A percentile compares a stretch with the other conserved stretches of the same genome.
Conservation (phyloP, 1,139 yeast genomes). For the Lodderomyces orthopsilosis region DNA sequence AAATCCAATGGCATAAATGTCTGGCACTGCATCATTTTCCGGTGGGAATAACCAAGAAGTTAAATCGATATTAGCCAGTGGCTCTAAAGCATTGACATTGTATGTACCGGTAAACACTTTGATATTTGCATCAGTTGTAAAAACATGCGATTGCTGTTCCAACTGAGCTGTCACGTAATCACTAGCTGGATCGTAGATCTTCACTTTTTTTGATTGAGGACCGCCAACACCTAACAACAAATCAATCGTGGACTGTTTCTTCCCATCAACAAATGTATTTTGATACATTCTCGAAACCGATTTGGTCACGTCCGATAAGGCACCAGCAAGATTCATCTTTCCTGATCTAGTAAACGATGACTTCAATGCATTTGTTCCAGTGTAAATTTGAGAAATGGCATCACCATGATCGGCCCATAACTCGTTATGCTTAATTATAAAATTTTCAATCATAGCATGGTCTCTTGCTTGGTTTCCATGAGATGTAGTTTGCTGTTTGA, state of each 20-base stretch:
- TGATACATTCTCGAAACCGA: slow-evolving; percentile 94
- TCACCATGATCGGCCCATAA: slow-evolving; percentile 99
- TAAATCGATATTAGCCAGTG: slow-evolving; percentile 52
- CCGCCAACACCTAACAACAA: slow-evolving; percentile 73
- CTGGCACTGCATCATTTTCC: slow-evolving; percentile 50
- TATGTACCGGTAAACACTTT: slow-evolving; percentile 79
- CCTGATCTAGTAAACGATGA: slow-evolving; percentile 93
- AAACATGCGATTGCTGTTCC: slow-evolving; percentile 48
- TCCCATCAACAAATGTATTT: slow-evolving; percentile 91
- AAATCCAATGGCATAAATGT: slow-evolving; percentile 80
- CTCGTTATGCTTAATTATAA: slow-evolving; percentile 67
- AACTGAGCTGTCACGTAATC: slow-evolving; percentile 73
- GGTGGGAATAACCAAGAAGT: slow-evolving; percentile 81
- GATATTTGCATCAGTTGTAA: slow-evolving; percentile 59
- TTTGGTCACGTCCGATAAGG: slow-evolving; percentile 92
- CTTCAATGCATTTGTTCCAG: slow-evolving; percentile 95
- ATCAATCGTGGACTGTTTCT: slow-evolving; percentile 85
- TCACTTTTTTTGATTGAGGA: slow-evolving; percentile 66
- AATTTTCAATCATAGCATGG: slow-evolving; percentile 36
- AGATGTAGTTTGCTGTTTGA: slow-evolving; percentile 44
- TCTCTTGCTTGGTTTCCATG: slow-evolving; percentile 21
- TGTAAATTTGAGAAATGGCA: slow-evolving; percentile 91
- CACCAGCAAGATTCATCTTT: slow-evolving; percentile 95
- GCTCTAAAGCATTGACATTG: slow-evolving; percentile 78
- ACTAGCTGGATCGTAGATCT: slow-evolving; percentile 81